phyloP scores from a whole-genome alignment of 148 eudicot genomes.

The Cornus suecica region DNA sequence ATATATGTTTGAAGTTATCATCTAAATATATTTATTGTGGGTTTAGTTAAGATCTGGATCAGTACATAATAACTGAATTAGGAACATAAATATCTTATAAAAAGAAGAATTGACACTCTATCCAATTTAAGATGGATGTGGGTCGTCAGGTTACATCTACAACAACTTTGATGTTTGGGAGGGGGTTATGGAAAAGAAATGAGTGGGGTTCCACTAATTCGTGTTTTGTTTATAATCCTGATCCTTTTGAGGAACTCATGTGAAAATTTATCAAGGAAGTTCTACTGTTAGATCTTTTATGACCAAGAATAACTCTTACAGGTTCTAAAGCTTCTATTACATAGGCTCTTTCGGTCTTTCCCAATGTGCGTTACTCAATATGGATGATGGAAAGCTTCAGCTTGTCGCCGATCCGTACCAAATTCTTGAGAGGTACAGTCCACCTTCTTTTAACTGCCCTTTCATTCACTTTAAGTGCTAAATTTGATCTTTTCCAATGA shows the following conservation, averaged over 20 bases:
- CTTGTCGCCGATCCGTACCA: slow-evolving; percentile 85
- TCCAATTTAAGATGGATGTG: no score
- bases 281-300: neutral
- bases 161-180: no score
- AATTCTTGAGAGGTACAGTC: slow-evolving; percentile 70
- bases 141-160: no score
- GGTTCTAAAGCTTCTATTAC: slow-evolving; percentile 87
- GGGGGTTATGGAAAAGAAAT: neutral
- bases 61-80: no score
- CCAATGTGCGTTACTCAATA: slow-evolving; percentile 67
- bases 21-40: no score
- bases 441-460: neutral
- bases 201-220: neutral
- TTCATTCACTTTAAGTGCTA: neutral
- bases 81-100: no score
- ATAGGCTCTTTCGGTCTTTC: slow-evolving; percentile 87
- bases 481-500: neutral
- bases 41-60: no score
- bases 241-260: slow-evolving; percentile 1
- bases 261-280: neutral
- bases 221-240: neutral
- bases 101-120: no score
- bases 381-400: slow-evolving; percentile 95
- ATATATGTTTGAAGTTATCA: no score
- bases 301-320: slow-evolving; percentile 26